Conservation (phyloP, 345 rosid genomes). For the Citrus unshiu region DNA sequence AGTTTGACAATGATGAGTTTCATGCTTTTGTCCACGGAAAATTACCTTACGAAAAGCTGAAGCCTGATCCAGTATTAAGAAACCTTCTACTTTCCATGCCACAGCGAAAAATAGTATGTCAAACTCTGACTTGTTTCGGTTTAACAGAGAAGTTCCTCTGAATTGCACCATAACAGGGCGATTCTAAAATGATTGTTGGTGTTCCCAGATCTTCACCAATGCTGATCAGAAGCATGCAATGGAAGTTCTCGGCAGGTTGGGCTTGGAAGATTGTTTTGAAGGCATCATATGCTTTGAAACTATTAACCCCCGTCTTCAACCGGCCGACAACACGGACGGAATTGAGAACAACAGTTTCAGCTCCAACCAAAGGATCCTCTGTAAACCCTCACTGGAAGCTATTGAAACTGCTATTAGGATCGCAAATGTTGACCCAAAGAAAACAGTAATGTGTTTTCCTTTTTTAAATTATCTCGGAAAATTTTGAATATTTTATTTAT, state of each 20-base stretch:
- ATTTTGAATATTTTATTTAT: not conserved
- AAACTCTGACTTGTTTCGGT: not conserved
- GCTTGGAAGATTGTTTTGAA: conserved; percentile 77
- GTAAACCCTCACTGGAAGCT: conserved; percentile 70
- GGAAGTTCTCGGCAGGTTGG: conserved; percentile 44
- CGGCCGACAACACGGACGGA: conserved; percentile 19
- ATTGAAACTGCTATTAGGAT: conserved; percentile 61
- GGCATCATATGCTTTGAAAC: conserved; percentile 82
- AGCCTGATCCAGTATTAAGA: conserved; percentile 67
- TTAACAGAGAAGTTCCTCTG: not conserved
- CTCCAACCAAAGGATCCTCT: conserved; percentile 38
- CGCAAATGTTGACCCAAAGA: conserved; percentile 57
- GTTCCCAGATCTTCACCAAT: conserved; percentile 70
- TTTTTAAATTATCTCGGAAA: not conserved
- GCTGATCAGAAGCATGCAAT: conserved; percentile 61
- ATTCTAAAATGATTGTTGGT: not conserved
- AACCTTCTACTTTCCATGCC: conserved; percentile 83
- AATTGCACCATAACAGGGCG: not conserved
- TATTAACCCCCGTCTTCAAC: conserved; percentile 47
- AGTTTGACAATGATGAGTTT: conserved; percentile 79
- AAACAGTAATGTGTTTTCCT: conserved; percentile 48
- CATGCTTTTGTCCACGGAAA: conserved; percentile 83
- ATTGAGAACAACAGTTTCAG: conserved; percentile 12
- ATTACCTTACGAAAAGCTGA: conserved; percentile 66
- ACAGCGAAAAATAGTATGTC: conserved; percentile 71